Base-by-base conservation (phyloP, 805 yeast species). In the Nematodospora valgi region DNA sequence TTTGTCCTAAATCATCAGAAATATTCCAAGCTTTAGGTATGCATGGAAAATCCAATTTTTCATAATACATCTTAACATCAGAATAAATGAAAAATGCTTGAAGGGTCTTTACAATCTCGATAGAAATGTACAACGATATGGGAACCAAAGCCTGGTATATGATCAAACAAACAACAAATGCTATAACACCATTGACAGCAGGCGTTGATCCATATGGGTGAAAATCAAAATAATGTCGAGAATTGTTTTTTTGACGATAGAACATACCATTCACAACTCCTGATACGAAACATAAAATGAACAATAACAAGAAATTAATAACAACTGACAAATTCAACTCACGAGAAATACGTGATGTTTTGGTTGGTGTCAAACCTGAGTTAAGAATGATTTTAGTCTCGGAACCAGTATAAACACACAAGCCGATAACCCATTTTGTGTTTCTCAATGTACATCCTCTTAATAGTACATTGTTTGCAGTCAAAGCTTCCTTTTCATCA, bases 1-100 rank as follows among this genome's bases (percentile, higher is more conserved):
- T 80, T 54, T 84, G 94, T 13, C 94, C 94, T 44, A 84, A 68
- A 56, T 84, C 94, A 58, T 84, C 94, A 5, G 88, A 80, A 29
- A 84, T 80, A 43, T 79, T 79, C 94, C 94, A 84, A 1, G 89
- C 74, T 48, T 83, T 82, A 2, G 94, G 91, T 1, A 79, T 72
- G 55, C 91, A 82, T 0, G 91, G 88, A 50, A 76, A 81, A 56
- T 85, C 88, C 30, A 82, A 60, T 37, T 58, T 70, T 34, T 71
- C 79, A 48, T 83, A 80, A 51, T 84, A 85, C 82, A 84, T 78
- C 39, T 74, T 68, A 18, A 70, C 61, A 54, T 84, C 94, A 2
- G 82, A 72, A 54, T 73, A 81, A 44, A 84, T 85, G 61, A 83
- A 83, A 44, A 68, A 80, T 0, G 89, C 91, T 51, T 84, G 89